Percentiles rank a stretch among this genome's conserved stretches.
Evolutionary conservation across 495 filamentous ascomycete species (phyloP).

Genomic region (Penicillium pancosmium): DNA sequence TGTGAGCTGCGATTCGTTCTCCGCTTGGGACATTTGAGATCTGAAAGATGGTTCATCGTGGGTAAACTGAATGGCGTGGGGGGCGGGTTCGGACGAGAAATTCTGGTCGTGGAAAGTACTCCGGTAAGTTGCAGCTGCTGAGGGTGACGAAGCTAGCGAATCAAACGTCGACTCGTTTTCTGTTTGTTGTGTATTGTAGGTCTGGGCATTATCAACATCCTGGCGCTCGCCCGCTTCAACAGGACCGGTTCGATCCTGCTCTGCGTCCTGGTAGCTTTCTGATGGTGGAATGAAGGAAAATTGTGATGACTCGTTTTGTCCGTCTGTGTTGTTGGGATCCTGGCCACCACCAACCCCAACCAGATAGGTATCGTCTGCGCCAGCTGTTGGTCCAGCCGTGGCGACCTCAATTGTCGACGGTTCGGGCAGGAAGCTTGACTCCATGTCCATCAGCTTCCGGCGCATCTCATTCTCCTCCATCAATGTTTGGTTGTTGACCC

Average conservation of each 20-base stretch:
- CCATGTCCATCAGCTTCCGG: conserved; percentile 77
- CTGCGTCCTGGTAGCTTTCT: conserved; percentile 27
- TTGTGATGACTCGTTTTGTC: conserved; percentile 28
- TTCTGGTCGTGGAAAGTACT: conserved; percentile 41
- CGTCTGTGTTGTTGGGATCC: conserved; percentile 17
- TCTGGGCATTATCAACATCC: conserved; percentile 26
- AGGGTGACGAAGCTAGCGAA: conserved; percentile 66
- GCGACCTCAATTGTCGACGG: conserved; percentile 50
- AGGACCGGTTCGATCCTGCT: conserved; percentile 7
- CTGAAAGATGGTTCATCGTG: conserved; percentile 33
- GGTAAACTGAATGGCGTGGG: conserved; percentile 25
- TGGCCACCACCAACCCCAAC: conserved; percentile 37
- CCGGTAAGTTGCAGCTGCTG: conserved; percentile 63
- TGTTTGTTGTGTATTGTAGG: conserved; percentile 29
- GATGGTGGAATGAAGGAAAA: conserved; percentile 35
- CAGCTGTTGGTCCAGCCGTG: conserved; percentile 24
- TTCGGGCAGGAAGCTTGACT: conserved; percentile 77
- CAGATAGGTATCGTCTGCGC: conserved; percentile 48
- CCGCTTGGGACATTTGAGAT: conserved; percentile 23
- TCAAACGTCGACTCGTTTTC: conserved; percentile 62
- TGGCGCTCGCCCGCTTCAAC: conserved; percentile 6
- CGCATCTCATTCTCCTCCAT: conserved; percentile 69
- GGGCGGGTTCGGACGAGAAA: conserved; percentile 19
- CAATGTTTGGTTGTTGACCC: conserved; percentile 48
- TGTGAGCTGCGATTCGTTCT: conserved; percentile 36